Evolutionary conservation across 257 asterid genomes (phyloP), one percentile per base, ranked within the genome.

Genomic region (Cynanchum wilfordii): DNA sequence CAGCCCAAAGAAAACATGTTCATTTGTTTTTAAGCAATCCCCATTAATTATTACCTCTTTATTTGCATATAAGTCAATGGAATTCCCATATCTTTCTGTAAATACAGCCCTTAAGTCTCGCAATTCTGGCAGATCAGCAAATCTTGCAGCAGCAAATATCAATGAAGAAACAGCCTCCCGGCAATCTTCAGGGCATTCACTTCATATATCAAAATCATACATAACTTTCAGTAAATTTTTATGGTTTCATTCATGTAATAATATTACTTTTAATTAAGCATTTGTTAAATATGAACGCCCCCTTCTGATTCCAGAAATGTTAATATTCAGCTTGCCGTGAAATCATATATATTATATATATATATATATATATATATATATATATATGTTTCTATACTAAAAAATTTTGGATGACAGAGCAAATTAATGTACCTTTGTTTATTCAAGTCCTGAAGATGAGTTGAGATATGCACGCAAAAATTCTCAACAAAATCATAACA

Each of bases 181-280:
- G 81, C 96, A 87, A 5, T 94, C 96, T 57, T 91, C 97, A 0
- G 97, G 98, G 51, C 97, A 94, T 69, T 94, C 98, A 73, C 98
- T 94, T 84, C 20, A 42, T 7, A 8, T 7, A 42, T 42, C 47
- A 29, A 49, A 50, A 19, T 5, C 8, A 54, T 29, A 19, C 13
- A n/a, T 38, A 55, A 42, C 47, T 42, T 5, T 15, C 22, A 64
- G 29, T 36, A 64, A 36, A 36, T 19, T 33, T n/a, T n/a, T n/a
- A n/a, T n/a, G n/a, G n/a, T n/a, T n/a, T n/a, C n/a, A n/a, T n/a
- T n/a, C n/a, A n/a, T n/a, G n/a, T n/a, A n/a, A n/a, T n/a, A n/a
- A n/a, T n/a, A n/a, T n/a, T n/a, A n/a, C n/a, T n/a, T n/a, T n/a
- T n/a, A n/a, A n/a, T n/a, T n/a, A n/a, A n/a, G n/a, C n/a, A n/a